Percentiles rank a stretch among this genome's conserved stretches.
These are phyloP conservation scores for Ceratocystis smalleyi DNA, from an alignment of 2,329 filamentous ascomycete species.

Conservation along the genomic window DNA sequence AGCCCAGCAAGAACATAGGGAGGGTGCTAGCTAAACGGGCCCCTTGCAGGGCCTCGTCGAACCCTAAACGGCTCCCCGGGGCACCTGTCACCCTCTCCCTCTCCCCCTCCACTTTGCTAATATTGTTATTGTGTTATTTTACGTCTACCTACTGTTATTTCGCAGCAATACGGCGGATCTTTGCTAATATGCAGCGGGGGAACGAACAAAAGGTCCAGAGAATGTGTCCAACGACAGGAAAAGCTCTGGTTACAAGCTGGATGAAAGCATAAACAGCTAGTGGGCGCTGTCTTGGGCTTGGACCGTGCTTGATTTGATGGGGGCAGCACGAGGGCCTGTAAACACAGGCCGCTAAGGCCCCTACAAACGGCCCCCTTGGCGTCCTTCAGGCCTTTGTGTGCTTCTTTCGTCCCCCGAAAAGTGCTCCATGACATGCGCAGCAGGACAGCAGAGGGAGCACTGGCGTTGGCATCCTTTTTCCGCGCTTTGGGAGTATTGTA, in stretches of 20 bases:
- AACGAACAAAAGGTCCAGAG: not conserved
- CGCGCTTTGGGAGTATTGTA: not conserved
- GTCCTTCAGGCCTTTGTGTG: not conserved
- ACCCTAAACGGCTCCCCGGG: too few species aligned
- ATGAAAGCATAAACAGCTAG: not conserved
- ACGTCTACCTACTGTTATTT: too few species aligned
- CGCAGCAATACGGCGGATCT: too few species aligned
- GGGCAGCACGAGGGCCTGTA: too few species aligned
- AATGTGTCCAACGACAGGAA: not conserved
- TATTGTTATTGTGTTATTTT: too few species aligned
- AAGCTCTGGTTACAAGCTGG: not conserved
- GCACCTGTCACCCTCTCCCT: too few species aligned
- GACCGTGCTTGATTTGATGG: too few species aligned
- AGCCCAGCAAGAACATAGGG: not conserved
- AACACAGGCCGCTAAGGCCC: not conserved
- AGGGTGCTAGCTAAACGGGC: not conserved
- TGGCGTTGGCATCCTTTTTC: not conserved
- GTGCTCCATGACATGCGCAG: too few species aligned
- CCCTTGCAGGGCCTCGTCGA: not conserved
- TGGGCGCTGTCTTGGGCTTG: not conserved
- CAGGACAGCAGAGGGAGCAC: not conserved
- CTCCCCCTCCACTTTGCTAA: not conserved
- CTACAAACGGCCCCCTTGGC: not conserved
- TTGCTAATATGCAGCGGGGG: not conserved
- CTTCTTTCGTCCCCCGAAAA: not conserved